Evolutionary conservation across 139 green algal genomes (phyloP), one percentile per base, ranked within the genome.

Genomic region (Tetratostichococcus sp.): DNA sequence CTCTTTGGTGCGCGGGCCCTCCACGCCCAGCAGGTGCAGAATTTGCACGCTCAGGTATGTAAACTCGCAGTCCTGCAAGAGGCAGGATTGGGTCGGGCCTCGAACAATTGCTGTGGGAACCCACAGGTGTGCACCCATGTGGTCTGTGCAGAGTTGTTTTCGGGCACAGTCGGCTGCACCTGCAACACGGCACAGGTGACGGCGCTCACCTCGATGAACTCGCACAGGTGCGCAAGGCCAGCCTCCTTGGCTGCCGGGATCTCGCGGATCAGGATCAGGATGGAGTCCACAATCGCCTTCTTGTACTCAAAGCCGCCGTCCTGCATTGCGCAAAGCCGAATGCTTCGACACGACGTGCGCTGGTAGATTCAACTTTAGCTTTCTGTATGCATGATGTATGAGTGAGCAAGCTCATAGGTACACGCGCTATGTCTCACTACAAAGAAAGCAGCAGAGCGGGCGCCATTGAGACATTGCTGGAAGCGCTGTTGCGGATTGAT

Each of bases 281-380:
- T 97, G 35, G 92, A 87, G 74, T 95, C 85, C 31, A 99, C 93
- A 31, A 99, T 98, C 21, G 94, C 86, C 71, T 93, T 91, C 86
- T 99, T 99, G 89, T 98, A 99, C 82, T 98, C 96, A 74, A 98
- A 99, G 25, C 96, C 96, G 67, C 96, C 96, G 74, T 96, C 91
- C 74, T 62, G 50, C 26, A 26, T 50, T 14, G 39, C 39, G 14
- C 39, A 14, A 14, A 8, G 39, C 39, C 8, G 39, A 14, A 50
- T 8, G 39, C 39, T 50, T 50, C 14, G 39, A 50, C n/a, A n/a
- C n/a, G n/a, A n/a, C n/a, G n/a, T n/a, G n/a, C n/a, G n/a, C n/a
- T n/a, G n/a, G n/a, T n/a, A n/a, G n/a, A n/a, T n/a, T n/a, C n/a
- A n/a, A n/a, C n/a, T n/a, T n/a, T n/a, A n/a, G n/a, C n/a, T n/a